phyloP scores from a whole-genome alignment of 2,329 filamentous ascomycete genomes.

The Colletotrichum spaethianum region DNA sequence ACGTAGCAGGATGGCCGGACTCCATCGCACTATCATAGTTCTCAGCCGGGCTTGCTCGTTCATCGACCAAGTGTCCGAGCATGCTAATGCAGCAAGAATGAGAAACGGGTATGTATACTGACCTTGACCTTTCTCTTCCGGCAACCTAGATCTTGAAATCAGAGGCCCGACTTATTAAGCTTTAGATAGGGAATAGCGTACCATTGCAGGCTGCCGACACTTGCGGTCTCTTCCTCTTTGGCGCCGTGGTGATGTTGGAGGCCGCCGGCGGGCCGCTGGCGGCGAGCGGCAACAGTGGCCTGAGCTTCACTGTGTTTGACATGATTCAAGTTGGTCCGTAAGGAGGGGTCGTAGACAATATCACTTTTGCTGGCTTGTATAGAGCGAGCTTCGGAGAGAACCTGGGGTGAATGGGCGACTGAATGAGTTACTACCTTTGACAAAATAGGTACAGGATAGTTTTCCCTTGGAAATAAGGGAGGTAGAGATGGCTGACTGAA shows the following conservation, averaged over 20 bases:
- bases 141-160: background rate
- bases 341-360: background rate
- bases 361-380: background rate
- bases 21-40: conserved; percentile 9
- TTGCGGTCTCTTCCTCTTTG: conserved; percentile 20
- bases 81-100: background rate
- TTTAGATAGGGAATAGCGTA: background rate
- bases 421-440: background rate
- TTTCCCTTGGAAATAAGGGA: background rate
- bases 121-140: conserved; percentile 29
- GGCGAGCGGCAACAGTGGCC: conserved; percentile 16
- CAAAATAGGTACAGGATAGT: background rate
- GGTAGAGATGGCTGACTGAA: background rate
- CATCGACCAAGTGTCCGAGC: background rate
- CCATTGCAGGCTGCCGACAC: conserved; percentile 26
- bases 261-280: background rate
- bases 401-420: background rate
- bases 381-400: background rate
- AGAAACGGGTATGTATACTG: background rate
- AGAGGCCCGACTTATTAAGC: background rate
- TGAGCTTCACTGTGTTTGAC: background rate
- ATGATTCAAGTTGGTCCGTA: background rate
- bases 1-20: conserved; percentile 10
- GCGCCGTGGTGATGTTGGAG: background rate
- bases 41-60: background rate